These are phyloP conservation scores for Ceratocystis lukuohia DNA, from an alignment of 2,329 filamentous ascomycete species.

Conservation along the genomic window DNA sequence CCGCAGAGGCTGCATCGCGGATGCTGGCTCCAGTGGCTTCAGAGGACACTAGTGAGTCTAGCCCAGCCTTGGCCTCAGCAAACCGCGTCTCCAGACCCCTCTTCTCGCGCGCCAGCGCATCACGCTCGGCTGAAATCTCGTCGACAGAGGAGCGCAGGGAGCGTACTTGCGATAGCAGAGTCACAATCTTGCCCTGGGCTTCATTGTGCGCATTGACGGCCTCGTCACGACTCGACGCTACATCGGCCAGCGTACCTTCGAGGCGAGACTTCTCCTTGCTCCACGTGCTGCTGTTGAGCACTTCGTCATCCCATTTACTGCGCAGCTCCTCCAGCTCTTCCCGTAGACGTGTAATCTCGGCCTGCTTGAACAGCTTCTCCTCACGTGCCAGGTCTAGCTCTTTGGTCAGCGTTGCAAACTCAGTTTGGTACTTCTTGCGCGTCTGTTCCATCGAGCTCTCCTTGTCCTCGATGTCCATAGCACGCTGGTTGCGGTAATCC, in stretches of 20 bases:
- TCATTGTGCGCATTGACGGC: constrained; percentile 88
- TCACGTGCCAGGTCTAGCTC: constrained; percentile 90
- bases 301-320: constrained; percentile 96
- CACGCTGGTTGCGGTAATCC: constrained; percentile 87
- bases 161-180: constrained; percentile 78
- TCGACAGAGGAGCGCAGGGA: constrained; percentile 72
- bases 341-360: constrained; percentile 75
- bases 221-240: constrained; percentile 85
- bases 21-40: constrained; percentile 76
- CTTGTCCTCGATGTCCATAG: constrained; percentile 94
- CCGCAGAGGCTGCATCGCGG: constrained; percentile 76
- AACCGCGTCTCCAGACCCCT: constrained; percentile 73
- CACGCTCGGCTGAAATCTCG: constrained; percentile 72
- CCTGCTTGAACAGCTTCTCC: constrained; percentile 71
- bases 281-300: constrained; percentile 95
- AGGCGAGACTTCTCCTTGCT: constrained; percentile 92
- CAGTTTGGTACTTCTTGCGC: constrained; percentile 89
- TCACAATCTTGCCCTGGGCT: constrained; percentile 84
- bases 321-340: constrained; percentile 91
- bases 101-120: constrained; percentile 77
- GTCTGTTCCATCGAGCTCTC: constrained; percentile 94
- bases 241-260: constrained; percentile 76
- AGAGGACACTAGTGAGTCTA: constrained; percentile 61
- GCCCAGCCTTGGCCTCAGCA: constrained; percentile 71
- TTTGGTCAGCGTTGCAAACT: constrained; percentile 77